Conservation (phyloP, 768 basidiomycete species). For the Leccinum subtestaceum region DNA sequence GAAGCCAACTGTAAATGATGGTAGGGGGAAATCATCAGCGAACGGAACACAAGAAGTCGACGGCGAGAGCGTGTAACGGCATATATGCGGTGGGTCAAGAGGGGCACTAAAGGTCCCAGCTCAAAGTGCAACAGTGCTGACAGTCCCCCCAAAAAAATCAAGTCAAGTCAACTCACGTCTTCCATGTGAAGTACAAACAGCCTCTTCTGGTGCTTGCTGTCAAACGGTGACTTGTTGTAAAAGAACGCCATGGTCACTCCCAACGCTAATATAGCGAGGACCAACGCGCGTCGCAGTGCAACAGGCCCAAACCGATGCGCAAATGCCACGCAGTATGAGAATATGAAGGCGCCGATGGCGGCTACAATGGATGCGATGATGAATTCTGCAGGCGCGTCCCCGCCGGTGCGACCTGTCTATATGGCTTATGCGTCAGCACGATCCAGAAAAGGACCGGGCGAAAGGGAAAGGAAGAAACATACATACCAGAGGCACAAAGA, state of each 20-base stretch:
- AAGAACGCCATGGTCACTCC: slow-evolving; percentile 59
- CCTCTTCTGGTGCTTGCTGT: slow-evolving; percentile 83
- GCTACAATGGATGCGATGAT: slow-evolving; percentile 81
- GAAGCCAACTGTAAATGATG: slow-evolving; percentile 56
- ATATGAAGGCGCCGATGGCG: slow-evolving; percentile 48
- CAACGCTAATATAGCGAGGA: slow-evolving; percentile 46
- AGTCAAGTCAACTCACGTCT: slow-evolving; percentile 55
- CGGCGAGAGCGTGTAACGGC: neutral
- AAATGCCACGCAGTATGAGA: slow-evolving; percentile 68
- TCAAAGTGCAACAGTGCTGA: no score
- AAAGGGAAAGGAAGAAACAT: neutral
- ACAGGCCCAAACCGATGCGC: slow-evolving; percentile 62
- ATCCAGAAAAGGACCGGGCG: slow-evolving; percentile 1
- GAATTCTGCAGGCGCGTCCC: slow-evolving; percentile 81
- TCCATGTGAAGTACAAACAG: slow-evolving; percentile 81
- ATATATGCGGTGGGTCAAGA: no score
- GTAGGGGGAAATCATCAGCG: slow-evolving; percentile 1
- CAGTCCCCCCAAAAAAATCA: neutral
- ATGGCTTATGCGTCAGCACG: slow-evolving; percentile 2
- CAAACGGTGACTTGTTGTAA: slow-evolving; percentile 62
- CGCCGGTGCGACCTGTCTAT: slow-evolving; percentile 80
- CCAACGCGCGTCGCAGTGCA: slow-evolving; percentile 38
- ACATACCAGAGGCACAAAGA: slow-evolving; percentile 85
- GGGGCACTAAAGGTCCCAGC: no score
- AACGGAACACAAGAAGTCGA: neutral